Evolutionary conservation across 2,329 filamentous ascomycete genomes (phyloP).

Genomic region (Sporothrix variecibatus): DNA sequence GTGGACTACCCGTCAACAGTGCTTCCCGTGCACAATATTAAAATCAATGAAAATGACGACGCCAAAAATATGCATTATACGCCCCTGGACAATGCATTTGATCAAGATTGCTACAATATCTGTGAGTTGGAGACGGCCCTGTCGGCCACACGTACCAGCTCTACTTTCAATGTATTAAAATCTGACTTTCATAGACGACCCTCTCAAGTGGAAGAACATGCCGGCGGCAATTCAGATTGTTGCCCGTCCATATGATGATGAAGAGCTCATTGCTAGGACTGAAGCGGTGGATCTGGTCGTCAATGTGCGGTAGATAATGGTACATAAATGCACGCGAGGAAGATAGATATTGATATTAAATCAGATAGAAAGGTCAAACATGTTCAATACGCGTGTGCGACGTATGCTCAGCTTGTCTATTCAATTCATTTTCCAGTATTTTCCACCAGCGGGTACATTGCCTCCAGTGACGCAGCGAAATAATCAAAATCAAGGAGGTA

Average conservation of each 20-base stretch:
- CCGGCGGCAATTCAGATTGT: neutral
- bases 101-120: neutral
- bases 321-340: too few relatives aligned
- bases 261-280: neutral
- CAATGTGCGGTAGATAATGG: neutral
- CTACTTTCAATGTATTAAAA: too few relatives aligned
- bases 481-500: neutral
- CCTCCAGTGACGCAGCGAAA: neutral
- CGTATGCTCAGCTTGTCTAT: too few relatives aligned
- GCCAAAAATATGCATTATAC: neutral
- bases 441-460: too few relatives aligned
- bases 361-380: too few relatives aligned
- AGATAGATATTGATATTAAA: too few relatives aligned
- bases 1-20: neutral
- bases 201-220: neutral
- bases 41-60: neutral
- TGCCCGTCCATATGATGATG: neutral
- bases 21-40: neutral
- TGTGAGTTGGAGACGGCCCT: too few relatives aligned
- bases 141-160: too few relatives aligned
- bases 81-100: neutral
- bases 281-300: neutral
- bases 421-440: too few relatives aligned
- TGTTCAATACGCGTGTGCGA: too few relatives aligned
- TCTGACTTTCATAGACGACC: too few relatives aligned